phyloP scores from a whole-genome alignment of 768 basidiomycete species.

The Leccinellum albellum region DNA sequence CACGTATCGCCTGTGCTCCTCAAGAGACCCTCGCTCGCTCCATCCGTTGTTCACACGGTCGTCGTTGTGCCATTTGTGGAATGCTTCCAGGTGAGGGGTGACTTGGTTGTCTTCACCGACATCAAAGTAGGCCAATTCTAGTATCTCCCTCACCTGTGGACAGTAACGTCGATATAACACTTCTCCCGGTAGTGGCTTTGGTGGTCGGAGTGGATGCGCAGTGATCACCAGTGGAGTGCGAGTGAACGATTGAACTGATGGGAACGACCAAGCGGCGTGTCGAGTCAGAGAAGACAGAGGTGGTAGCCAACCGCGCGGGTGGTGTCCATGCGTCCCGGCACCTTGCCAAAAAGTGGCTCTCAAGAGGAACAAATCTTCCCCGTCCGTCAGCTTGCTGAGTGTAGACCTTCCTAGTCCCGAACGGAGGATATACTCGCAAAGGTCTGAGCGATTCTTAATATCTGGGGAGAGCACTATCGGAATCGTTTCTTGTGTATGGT shows the following conservation, averaged over 20 bases:
- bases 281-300: constrained; percentile 29
- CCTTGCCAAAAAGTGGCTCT: constrained; percentile 49
- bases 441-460: constrained; percentile 30
- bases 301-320: constrained; percentile 32
- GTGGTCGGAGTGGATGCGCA: constrained; percentile 49
- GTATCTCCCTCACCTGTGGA: constrained; percentile 32
- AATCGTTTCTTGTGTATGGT: constrained; percentile 39
- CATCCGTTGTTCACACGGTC: constrained; percentile 45
- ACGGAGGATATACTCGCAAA: constrained; percentile 36
- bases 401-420: constrained; percentile 34
- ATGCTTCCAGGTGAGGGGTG: constrained; percentile 38
- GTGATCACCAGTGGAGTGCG: constrained; percentile 44
- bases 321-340: constrained; percentile 37
- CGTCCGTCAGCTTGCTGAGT: background rate
- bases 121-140: constrained; percentile 31
- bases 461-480: constrained; percentile 33
- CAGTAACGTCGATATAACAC: constrained; percentile 38
- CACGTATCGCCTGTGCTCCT: constrained; percentile 42
- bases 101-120: constrained; percentile 9
- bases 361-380: constrained; percentile 36
- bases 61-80: constrained; percentile 48
- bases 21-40: constrained; percentile 43
- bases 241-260: constrained; percentile 40
- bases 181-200: constrained; percentile 40
- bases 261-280: constrained; percentile 30